Percentiles rank a stretch among this genome's conserved stretches.
phyloP scores from a whole-genome alignment of 1,139 yeast genomes.

The Nakaseomyces kungkrabaensis region DNA sequence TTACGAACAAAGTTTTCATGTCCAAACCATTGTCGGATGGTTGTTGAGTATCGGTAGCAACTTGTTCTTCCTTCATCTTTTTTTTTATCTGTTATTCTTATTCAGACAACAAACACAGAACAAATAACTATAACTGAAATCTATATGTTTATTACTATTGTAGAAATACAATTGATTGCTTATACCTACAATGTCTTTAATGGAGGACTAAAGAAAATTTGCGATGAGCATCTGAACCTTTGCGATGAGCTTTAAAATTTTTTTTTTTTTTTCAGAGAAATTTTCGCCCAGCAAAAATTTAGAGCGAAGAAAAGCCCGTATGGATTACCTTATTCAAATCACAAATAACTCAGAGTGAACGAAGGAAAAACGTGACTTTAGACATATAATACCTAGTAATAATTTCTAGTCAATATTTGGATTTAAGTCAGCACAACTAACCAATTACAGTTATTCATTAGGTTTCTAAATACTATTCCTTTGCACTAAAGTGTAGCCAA shows the following conservation, averaged over 20 bases:
- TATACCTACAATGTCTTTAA: no score
- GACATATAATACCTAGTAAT: no score
- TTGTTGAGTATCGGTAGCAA: background rate
- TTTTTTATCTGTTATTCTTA: background rate
- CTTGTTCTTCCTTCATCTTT: conserved; percentile 3
- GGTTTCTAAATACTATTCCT: no score
- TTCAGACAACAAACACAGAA: background rate
- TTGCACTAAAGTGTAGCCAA: conserved; percentile 7
- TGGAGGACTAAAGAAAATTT: background rate
- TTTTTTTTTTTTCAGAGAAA: background rate
- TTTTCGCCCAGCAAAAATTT: background rate
- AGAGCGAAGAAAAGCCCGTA: background rate
- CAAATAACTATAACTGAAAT: background rate
- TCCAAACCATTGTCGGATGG: conserved; percentile 26
- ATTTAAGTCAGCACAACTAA: no score
- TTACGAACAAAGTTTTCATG: conserved; percentile 65
- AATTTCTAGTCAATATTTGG: no score
- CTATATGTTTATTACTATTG: no score
- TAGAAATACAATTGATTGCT: background rate
- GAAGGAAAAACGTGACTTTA: no score
- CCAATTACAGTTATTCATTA: no score
- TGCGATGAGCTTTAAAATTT: conserved; percentile 6
- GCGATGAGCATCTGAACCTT: conserved; percentile 1
- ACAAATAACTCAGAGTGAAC: no score
- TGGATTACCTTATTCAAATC: background rate